Evolutionary conservation across 2,329 filamentous ascomycete genomes (phyloP), one percentile per base, ranked within the genome.

Genomic region (Epicoccum sorghinum): DNA sequence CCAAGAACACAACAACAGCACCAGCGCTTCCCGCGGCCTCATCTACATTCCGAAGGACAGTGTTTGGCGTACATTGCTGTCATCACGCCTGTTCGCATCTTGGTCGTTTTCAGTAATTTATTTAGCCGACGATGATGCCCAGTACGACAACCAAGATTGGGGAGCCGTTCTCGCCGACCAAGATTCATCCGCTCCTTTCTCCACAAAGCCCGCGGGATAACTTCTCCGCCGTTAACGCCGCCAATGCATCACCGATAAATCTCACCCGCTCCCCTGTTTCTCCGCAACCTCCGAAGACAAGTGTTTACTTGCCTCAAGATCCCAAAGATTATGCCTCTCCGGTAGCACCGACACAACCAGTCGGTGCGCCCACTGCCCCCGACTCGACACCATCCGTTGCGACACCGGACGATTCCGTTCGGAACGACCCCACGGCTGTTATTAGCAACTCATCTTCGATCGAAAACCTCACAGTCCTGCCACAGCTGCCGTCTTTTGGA

Each of bases 201-300:
- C 71, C 72, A 66, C 70, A 65, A 38, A 57, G 55, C 54, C 38
- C 63, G 46, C 54, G 59, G 47, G 57, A 55, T 49, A 63, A 58
- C 61, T 70, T 64, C 69, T 66, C 68, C 67, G 68, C 58, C 46
- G 59, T 68, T 71, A 70, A 73, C 62, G 57, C 71, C 63, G 68
- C 58, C 53, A 55, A 63, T 54, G 58, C 57, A 54, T 56, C 64
- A 54, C 62, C 52, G 36, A 50, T 67, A 65, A 66, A 62, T 61
- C 63, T 57, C 46, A 55, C 60, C 50, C 61, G 49, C 52, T 59
- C 68, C 61, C 62, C 65, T 51, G 56, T 55, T 32, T 69, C 63
- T 58, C 62, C 66, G 53, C 65, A 62, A 46, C 58, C 57, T 57
- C 61, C 59, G 43, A 61, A 62, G 47, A 65, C 62, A 48, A 68